phyloP scores from a whole-genome alignment of 2,329 filamentous ascomycete genomes.

The Colletotrichum tropicicola region DNA sequence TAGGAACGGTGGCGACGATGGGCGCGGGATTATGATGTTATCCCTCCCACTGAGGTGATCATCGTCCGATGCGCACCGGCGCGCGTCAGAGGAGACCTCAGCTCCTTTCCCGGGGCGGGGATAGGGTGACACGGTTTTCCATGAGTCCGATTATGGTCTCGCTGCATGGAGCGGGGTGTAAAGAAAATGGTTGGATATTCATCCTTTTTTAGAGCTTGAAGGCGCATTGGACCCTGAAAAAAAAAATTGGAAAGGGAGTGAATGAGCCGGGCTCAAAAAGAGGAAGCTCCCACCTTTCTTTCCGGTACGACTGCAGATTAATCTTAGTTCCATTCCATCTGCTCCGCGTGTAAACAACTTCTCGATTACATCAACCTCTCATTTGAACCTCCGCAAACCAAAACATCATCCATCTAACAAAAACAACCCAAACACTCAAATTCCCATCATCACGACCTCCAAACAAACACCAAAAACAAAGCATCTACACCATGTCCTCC shows the following conservation, averaged over 20 bases:
- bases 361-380: too few relatives aligned
- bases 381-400: too few relatives aligned
- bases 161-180: not conserved
- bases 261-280: not conserved
- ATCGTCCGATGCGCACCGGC: constrained; percentile 13
- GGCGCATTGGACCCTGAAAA: constrained; percentile 16
- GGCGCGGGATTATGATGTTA: not conserved
- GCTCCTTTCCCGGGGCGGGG: too few relatives aligned
- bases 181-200: not conserved
- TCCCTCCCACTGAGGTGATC: constrained; percentile 5
- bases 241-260: not conserved
- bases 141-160: too few relatives aligned
- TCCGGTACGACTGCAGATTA: too few relatives aligned
- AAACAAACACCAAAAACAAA: not conserved
- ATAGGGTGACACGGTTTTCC: too few relatives aligned
- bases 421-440: too few relatives aligned
- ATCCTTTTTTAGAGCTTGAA: not conserved
- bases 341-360: too few relatives aligned
- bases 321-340: too few relatives aligned
- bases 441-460: too few relatives aligned
- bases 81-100: not conserved
- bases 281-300: too few relatives aligned
- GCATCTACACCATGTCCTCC: not conserved
- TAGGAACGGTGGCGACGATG: not conserved
- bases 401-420: not conserved